phyloP scores from a whole-genome alignment of 352 stramenopile genomes.

The Phytopythium litorale region DNA sequence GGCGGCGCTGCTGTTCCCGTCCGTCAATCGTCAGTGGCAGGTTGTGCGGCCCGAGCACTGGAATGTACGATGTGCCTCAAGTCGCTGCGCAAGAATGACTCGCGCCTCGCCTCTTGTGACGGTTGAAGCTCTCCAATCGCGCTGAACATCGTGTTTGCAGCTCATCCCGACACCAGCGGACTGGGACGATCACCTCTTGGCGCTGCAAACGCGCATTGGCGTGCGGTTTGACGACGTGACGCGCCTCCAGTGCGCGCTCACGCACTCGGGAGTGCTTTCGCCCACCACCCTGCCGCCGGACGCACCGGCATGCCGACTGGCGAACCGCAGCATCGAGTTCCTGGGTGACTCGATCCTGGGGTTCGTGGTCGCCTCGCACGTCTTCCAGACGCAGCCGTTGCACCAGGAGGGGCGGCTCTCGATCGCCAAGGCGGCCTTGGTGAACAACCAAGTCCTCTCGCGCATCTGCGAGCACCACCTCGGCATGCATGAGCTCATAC shows the following conservation, averaged over 20 bases:
- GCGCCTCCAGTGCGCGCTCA: conserved; percentile 65
- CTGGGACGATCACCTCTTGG: conserved; percentile 41
- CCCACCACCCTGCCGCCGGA: conserved; percentile 29
- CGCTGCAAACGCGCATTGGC: conserved; percentile 53
- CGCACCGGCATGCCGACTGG: conserved; percentile 51
- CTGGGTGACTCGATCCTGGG: conserved; percentile 75
- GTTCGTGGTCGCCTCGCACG: conserved; percentile 51
- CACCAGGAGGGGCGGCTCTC: conserved; percentile 78
- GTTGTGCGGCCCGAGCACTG: conserved; percentile 54
- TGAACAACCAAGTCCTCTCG: conserved; percentile 75
- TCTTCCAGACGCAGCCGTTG: conserved; percentile 70
- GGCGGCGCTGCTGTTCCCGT: conserved; percentile 21
- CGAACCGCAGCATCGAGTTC: conserved; percentile 82
- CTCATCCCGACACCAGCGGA: conserved; percentile 31
- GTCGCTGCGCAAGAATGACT: not conserved
- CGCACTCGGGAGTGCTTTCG: conserved; percentile 63
- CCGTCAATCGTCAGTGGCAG: conserved; percentile 40
- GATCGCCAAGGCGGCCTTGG: conserved; percentile 53
- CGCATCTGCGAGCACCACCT: conserved; percentile 59
- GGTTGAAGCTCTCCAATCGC: too few species aligned
- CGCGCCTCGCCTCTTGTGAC: not conserved
- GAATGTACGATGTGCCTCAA: conserved; percentile 10
- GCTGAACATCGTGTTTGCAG: conserved; percentile 7
- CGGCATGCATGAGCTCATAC: conserved; percentile 53
- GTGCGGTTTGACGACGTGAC: conserved; percentile 55